A percentile compares a stretch with the other conserved stretches of the same genome.
These are phyloP conservation scores for Auxenochlorella pyrenoidosa DNA, from an alignment of 139 green algal genomes.

Conservation along the genomic window DNA sequence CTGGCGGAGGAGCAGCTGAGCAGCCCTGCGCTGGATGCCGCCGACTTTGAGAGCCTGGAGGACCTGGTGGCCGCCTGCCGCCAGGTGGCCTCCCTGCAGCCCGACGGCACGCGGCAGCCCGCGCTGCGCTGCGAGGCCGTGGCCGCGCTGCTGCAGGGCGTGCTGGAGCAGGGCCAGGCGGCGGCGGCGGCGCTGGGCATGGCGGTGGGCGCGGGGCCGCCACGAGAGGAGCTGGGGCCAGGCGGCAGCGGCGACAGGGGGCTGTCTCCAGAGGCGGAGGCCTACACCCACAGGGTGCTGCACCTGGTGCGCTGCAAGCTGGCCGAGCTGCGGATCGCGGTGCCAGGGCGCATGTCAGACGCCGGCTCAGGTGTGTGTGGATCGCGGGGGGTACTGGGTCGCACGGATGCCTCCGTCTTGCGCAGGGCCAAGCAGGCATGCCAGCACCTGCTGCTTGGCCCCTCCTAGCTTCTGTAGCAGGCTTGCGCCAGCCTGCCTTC, in stretches of 20 bases:
- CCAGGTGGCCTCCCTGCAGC: slow-evolving; percentile 61
- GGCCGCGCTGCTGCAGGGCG: slow-evolving; percentile 1
- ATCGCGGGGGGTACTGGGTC: neutral
- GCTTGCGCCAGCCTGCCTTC: no score
- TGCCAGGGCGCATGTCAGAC: slow-evolving; percentile 42
- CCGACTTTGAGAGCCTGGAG: slow-evolving; percentile 38
- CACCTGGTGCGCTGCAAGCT: slow-evolving; percentile 67
- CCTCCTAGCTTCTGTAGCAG: no score
- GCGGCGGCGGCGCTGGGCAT: neutral
- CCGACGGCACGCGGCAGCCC: slow-evolving; percentile 56
- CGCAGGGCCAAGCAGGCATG: no score
- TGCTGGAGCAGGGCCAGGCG: slow-evolving; percentile 19
- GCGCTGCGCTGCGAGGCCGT: slow-evolving; percentile 48
- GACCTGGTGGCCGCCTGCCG: slow-evolving; percentile 51
- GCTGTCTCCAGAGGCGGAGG: slow-evolving; percentile 49
- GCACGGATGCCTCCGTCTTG: neutral
- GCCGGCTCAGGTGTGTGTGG: slow-evolving; percentile 7
- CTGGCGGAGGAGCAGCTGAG: slow-evolving; percentile 44
- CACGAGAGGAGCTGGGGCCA: slow-evolving; percentile 33
- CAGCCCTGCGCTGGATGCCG: neutral
- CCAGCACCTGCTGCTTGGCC: no score
- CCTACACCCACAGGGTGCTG: slow-evolving; percentile 47
- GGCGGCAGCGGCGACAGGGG: slow-evolving; percentile 33
- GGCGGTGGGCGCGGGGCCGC: neutral
- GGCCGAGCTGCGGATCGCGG: slow-evolving; percentile 33